Conservation (phyloP, 257 asterid species). For the Solanum clarkiae region DNA sequence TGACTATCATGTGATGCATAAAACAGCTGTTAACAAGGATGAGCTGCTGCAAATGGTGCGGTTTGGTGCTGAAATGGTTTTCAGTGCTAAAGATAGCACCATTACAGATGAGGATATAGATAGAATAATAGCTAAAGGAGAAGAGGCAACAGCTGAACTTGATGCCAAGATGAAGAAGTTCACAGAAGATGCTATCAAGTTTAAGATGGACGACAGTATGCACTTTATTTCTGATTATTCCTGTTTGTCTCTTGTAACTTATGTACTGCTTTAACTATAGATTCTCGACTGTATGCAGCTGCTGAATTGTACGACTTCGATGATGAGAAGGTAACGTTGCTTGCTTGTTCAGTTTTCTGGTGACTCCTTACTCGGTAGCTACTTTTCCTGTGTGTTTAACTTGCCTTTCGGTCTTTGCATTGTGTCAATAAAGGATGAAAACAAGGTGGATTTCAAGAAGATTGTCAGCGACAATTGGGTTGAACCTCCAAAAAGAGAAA, state of each 20-base stretch:
- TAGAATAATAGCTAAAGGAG: conserved; percentile 3
- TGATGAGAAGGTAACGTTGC: conserved; percentile 61
- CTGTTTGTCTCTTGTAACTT: neutral
- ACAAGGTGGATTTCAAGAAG: conserved; percentile 90
- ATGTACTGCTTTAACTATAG: conserved; percentile 1
- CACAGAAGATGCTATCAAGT: conserved; percentile 21
- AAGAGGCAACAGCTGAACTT: conserved; percentile 62
- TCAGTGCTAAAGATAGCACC: conserved; percentile 98
- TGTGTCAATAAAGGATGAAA: conserved; percentile 52
- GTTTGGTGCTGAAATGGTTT: conserved; percentile 99
- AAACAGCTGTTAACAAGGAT: conserved; percentile 92
- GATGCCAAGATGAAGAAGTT: conserved; percentile 99
- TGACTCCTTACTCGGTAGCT: neutral
- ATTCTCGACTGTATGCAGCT: conserved; percentile 43
- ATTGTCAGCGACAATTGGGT: conserved; percentile 84
- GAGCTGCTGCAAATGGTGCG: conserved; percentile 98
- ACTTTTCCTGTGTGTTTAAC: neutral
- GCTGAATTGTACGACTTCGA: conserved; percentile 96
- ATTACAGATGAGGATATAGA: conserved; percentile 5
- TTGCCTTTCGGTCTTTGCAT: neutral
- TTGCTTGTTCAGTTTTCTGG: neutral
- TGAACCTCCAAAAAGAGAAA: conserved; percentile 89
- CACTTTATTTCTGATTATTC: neutral
- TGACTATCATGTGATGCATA: neutral
- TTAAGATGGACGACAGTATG: conserved; percentile 37